Evolutionary conservation across 306 rosid genomes (phyloP), one percentile per base, ranked within the genome.

Genomic region (Lathyrus sativus): DNA sequence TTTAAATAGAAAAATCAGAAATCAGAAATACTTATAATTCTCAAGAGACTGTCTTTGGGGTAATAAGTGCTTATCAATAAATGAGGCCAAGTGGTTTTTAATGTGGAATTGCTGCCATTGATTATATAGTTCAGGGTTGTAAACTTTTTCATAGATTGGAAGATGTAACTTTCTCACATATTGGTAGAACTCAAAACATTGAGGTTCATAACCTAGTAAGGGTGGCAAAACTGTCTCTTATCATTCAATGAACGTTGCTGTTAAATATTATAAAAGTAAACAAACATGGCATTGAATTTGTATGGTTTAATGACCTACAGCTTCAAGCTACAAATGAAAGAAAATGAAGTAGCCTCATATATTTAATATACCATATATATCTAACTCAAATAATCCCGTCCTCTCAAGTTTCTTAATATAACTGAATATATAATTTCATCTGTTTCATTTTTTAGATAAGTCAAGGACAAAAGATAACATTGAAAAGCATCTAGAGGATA

Each of bases 401-500:
- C 29, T 7, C 15, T 7, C 22, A 9, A 0, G 7, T 55, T 65
- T 59, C n/a, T 26, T 15, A 33, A 17, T 12, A 3, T 18, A 2
- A 18, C 31, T 41, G 7, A 60, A 33, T 0, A 9, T 5, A 9
- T 5, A 50, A 2, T 4, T 22, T 35, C 17, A 15, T 17, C 51
- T 64, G 0, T 9, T 29, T 28, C 7, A 10, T 45, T 41, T 53
- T 17, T n/a, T 22, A 43, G 74, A 68, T n/a, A 18, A 41, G 10
- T 39, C 14, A 57, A 35, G 8, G 4, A 11, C 18, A 13, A 11
- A 9, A 48, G 54, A 69, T 9, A 63, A 39, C 53, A 58, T 13
- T 55, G 85, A 55, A 72, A 82, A 35, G 4, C 41, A 59, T 22
- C 62, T 54, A 15, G 86, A 82, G 5, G 86, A 85, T 54, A 53